phyloP scores from a whole-genome alignment of 257 asterid species.

The Fraxinus americana region DNA sequence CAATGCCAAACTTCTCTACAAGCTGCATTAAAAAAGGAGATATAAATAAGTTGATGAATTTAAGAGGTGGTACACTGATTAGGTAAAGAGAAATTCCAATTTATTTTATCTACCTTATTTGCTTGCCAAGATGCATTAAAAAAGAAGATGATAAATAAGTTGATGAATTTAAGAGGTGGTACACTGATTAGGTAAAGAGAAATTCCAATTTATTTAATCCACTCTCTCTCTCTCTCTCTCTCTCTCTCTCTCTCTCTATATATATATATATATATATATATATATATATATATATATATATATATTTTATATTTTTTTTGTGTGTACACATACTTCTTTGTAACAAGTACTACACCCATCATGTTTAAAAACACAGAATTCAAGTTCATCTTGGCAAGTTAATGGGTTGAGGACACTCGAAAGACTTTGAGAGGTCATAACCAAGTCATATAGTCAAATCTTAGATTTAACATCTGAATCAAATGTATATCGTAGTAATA shows the following conservation, averaged over 20 bases:
- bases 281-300: too few species aligned
- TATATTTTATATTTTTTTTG: neutral
- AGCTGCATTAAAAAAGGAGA: slow-evolving; percentile 57
- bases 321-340: neutral
- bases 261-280: too few species aligned
- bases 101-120: neutral
- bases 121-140: slow-evolving; percentile 57
- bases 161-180: slow-evolving; percentile 19
- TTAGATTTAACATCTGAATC: neutral
- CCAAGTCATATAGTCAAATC: neutral
- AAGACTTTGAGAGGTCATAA: neutral
- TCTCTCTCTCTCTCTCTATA: too few species aligned
- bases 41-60: slow-evolving; percentile 23
- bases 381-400: neutral
- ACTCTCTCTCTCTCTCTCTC: too few species aligned
- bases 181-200: slow-evolving; percentile 4
- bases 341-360: neutral
- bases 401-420: neutral
- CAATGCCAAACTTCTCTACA: slow-evolving; percentile 95
- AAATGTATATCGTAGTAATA: neutral
- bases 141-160: slow-evolving; percentile 24
- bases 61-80: slow-evolving; percentile 8
- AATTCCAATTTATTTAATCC: neutral
- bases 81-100: slow-evolving; percentile 3
- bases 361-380: neutral